phyloP scores from a whole-genome alignment of 202 grass and related monocot species.

The Eragrostis tef region DNA sequence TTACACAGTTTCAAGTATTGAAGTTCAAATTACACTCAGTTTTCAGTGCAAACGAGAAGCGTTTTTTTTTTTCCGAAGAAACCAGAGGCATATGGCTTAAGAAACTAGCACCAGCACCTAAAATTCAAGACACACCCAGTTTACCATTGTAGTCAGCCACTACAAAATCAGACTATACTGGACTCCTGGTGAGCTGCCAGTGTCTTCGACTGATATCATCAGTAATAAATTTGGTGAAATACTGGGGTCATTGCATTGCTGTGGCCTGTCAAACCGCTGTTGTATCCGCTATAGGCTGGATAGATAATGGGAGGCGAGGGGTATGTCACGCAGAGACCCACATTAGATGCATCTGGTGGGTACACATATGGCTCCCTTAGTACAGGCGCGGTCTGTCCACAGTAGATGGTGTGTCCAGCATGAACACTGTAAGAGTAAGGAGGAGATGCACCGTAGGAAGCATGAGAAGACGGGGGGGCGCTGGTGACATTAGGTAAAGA shows the following conservation, averaged over 20 bases:
- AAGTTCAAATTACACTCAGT: slow-evolving; percentile 53
- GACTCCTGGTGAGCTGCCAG: slow-evolving; percentile 24
- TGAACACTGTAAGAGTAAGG: slow-evolving; percentile 60
- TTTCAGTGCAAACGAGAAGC: slow-evolving; percentile 24
- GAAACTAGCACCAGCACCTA: slow-evolving; percentile 55
- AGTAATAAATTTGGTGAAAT: slow-evolving; percentile 81
- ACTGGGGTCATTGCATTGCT: slow-evolving; percentile 50
- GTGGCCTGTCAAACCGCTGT: slow-evolving; percentile 52
- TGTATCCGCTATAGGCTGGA: slow-evolving; percentile 54
- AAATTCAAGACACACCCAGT: slow-evolving; percentile 42
- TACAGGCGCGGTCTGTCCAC: slow-evolving; percentile 51
- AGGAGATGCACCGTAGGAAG: slow-evolving; percentile 44
- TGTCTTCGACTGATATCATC: slow-evolving; percentile 48
- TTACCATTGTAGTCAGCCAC: slow-evolving; percentile 77
- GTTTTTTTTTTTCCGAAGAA: neutral
- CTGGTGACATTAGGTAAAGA: slow-evolving; percentile 40
- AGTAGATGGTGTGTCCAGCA: slow-evolving; percentile 57
- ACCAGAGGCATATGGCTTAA: neutral
- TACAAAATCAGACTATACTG: slow-evolving; percentile 65
- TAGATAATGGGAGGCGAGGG: slow-evolving; percentile 60
- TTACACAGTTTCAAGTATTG: neutral
- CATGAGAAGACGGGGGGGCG: slow-evolving; percentile 57
- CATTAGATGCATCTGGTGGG: no score
- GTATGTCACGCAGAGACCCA: neutral
- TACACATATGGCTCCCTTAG: slow-evolving; percentile 73